These are phyloP conservation scores for Massarina eburnea DNA, from an alignment of 2,329 filamentous ascomycete genomes.

Conservation along the genomic window DNA sequence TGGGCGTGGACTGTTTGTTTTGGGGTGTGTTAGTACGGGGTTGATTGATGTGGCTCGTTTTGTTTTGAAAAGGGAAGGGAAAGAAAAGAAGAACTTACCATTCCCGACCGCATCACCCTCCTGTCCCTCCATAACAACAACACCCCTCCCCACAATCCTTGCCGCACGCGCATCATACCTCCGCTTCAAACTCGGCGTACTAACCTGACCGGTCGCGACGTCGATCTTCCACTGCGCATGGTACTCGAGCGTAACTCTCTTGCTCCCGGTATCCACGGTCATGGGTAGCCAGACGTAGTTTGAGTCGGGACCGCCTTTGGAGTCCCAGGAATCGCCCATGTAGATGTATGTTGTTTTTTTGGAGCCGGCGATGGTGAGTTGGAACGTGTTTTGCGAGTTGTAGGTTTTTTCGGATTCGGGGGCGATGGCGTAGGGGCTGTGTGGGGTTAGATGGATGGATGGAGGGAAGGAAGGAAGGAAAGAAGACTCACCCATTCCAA, in stretches of 20 bases:
- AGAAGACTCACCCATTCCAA: too few species aligned
- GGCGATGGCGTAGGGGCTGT: slow-evolving; percentile 59
- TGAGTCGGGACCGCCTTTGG: slow-evolving; percentile 31
- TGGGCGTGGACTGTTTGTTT: slow-evolving; percentile 17
- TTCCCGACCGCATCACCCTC: too few species aligned
- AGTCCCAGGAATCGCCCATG: slow-evolving; percentile 66
- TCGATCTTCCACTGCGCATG: slow-evolving; percentile 47
- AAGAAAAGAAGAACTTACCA: too few species aligned
- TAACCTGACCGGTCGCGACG: slow-evolving; percentile 41
- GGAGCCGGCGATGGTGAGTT: slow-evolving; percentile 48
- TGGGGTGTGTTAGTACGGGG: too few species aligned
- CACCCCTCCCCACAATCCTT: too few species aligned
- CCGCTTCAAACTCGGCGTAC: slow-evolving; percentile 31
- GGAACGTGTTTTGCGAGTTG: slow-evolving; percentile 58
- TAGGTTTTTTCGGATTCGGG: slow-evolving; percentile 57
- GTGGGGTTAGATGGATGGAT: too few species aligned
- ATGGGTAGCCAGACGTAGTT: slow-evolving; percentile 48
- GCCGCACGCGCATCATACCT: slow-evolving; percentile 40
- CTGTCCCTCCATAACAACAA: too few species aligned
- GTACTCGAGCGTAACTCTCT: slow-evolving; percentile 42
- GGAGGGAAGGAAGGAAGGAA: too few species aligned
- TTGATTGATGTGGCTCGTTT: slow-evolving; percentile 4
- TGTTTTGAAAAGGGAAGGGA: too few species aligned
- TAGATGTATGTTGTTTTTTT: slow-evolving; percentile 51
- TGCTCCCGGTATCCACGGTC: slow-evolving; percentile 34